Evolutionary conservation across 139 green algal species (phyloP).

Genomic region (Chlamydomonas sp.): DNA sequence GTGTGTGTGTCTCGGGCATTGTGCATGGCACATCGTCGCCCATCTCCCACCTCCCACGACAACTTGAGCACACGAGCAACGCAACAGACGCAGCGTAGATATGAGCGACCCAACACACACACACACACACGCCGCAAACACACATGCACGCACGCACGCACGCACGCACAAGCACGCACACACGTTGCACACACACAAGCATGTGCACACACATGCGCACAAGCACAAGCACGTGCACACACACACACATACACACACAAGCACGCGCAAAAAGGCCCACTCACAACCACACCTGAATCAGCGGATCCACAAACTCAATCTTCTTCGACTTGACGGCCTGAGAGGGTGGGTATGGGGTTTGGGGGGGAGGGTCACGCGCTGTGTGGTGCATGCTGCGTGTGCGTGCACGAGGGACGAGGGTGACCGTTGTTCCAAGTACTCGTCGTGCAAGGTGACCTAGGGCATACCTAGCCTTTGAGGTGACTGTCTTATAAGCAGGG

Average conservation of each 20-base stretch:
- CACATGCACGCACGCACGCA: neutral
- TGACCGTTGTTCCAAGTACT: no score
- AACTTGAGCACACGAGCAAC: no score
- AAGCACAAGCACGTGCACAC: conserved; percentile 35
- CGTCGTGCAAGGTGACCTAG: no score
- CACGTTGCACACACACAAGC: neutral
- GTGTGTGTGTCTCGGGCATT: no score
- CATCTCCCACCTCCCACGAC: no score
- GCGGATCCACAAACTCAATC: conserved; percentile 31
- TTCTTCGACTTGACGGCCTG: conserved; percentile 32
- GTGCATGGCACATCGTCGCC: no score
- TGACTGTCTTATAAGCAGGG: no score
- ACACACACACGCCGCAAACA: neutral
- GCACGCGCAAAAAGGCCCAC: neutral
- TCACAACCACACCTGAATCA: conserved; percentile 25
- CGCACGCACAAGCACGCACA: neutral
- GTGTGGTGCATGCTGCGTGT: no score
- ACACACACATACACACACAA: conserved; percentile 11
- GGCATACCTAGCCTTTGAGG: no score
- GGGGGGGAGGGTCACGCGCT: no score
- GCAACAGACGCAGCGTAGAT: neutral
- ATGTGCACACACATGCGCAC: neutral
- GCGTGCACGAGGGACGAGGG: no score
- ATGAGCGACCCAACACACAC: neutral
- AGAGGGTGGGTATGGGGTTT: no score